Conservation (phyloP, 2,329 filamentous ascomycete genomes). For the Pseudogymnoascus destructans region DNA sequence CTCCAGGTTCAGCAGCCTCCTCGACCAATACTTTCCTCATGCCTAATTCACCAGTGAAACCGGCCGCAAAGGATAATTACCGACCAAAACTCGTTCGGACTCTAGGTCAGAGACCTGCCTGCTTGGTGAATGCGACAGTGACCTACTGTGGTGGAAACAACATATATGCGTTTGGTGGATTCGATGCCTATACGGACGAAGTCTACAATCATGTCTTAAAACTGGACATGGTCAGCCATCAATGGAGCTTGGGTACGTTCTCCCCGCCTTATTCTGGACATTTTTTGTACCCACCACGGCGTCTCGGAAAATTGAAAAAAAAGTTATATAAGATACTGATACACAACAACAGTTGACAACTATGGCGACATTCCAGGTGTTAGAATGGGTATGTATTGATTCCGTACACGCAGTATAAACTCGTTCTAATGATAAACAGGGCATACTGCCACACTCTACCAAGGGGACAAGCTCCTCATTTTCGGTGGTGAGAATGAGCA, state of each 20-base stretch:
- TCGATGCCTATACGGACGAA: conserved; percentile 97
- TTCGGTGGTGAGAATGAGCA: conserved; percentile 98
- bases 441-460: conserved; percentile 87
- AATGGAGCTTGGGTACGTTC: conserved; percentile 57
- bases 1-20: conserved; percentile 39
- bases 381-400: conserved; percentile 62
- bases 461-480: conserved; percentile 88
- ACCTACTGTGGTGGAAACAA: conserved; percentile 97
- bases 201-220: conserved; percentile 95
- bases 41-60: conserved; percentile 68
- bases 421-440: conserved; percentile 37
- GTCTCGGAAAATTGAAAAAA: not conserved
- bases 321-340: not conserved
- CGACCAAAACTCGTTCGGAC: conserved; percentile 72
- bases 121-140: conserved; percentile 92
- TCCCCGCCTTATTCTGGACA: not conserved
- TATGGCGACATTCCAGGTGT: conserved; percentile 97
- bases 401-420: conserved; percentile 1
- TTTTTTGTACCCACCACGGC: conserved; percentile 7
- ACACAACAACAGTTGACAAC: conserved; percentile 58
- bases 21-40: conserved; percentile 77
- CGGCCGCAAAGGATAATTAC: conserved; percentile 57
- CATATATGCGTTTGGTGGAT: conserved; percentile 96
- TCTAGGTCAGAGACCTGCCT: conserved; percentile 72
- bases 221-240: conserved; percentile 72